Conservation (phyloP, 805 yeast genomes). For the Ogataea neopini region DNA sequence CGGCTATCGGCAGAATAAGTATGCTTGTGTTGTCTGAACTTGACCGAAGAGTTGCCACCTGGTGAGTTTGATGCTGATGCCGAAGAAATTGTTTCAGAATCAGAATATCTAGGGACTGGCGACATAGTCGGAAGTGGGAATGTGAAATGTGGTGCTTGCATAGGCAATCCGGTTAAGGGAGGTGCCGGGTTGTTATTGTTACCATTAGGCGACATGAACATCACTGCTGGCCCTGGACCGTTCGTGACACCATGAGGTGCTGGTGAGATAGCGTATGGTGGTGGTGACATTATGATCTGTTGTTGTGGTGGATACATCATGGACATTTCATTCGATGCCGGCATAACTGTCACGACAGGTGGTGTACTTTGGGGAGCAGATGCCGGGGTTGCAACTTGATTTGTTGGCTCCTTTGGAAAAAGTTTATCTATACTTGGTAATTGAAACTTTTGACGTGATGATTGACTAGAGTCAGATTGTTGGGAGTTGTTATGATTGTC, state of each 20-base stretch:
- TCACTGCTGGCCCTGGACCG: background rate
- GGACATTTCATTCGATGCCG: background rate
- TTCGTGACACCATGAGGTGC: slow-evolving; percentile 5
- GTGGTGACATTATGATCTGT: slow-evolving; percentile 6
- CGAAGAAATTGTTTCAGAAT: slow-evolving; percentile 1
- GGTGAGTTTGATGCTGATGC: background rate
- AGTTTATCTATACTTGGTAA: slow-evolving; percentile 28
- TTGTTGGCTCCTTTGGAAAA: slow-evolving; percentile 18
- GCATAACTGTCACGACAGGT: background rate
- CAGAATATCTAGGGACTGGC: background rate
- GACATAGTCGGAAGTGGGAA: background rate
- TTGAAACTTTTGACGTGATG: slow-evolving; percentile 15
- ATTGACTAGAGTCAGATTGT: background rate
- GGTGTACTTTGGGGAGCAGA: background rate
- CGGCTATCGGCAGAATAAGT: slow-evolving; percentile 11
- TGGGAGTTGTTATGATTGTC: background rate
- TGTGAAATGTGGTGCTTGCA: background rate
- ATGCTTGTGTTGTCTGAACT: background rate
- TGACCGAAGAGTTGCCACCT: background rate
- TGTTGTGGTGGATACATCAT: slow-evolving; percentile 2
- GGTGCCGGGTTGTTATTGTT: background rate
- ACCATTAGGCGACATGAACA: slow-evolving; percentile 1
- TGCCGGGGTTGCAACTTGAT: slow-evolving; percentile 3
- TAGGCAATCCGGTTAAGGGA: background rate
- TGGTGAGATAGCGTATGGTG: slow-evolving; percentile 1